These are phyloP conservation scores for Aspergillus diversus DNA, from an alignment of 495 filamentous ascomycete species.

Conservation along the genomic window DNA sequence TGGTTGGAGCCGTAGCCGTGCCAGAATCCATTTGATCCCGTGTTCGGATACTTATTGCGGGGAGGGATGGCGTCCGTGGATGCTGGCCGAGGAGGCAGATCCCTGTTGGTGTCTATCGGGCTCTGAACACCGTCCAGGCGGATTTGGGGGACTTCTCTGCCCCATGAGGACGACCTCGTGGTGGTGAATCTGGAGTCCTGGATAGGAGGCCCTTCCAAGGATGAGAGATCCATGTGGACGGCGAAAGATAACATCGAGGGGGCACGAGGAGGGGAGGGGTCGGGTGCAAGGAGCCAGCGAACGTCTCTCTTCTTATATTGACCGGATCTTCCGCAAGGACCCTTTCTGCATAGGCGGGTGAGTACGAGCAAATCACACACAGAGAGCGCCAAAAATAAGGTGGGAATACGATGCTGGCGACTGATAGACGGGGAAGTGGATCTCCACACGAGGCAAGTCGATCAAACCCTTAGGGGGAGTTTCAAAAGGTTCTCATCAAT, in stretches of 20 bases:
- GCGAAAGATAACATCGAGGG: not conserved
- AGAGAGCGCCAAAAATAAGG: constrained; percentile 23
- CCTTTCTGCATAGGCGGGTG: constrained; percentile 9
- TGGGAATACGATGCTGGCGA: constrained; percentile 28
- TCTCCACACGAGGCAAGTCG: constrained; percentile 13
- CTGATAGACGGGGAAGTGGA: constrained; percentile 17
- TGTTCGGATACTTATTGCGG: constrained; percentile 15
- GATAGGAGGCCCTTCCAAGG: constrained; percentile 43
- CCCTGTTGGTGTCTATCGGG: constrained; percentile 4
- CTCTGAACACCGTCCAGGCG: constrained; percentile 18
- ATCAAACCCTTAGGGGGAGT: not conserved
- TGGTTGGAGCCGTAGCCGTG: not conserved
- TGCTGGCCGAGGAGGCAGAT: constrained; percentile 24
- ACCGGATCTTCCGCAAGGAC: not conserved
- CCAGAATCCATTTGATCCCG: constrained; percentile 8
- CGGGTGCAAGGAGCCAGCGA: not conserved
- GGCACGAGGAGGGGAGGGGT: not conserved
- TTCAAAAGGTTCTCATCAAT: not conserved
- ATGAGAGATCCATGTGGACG: constrained; percentile 40
- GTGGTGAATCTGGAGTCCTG: constrained; percentile 23
- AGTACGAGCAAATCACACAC: constrained; percentile 15
- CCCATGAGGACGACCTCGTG: not conserved
- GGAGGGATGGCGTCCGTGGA: constrained; percentile 21
- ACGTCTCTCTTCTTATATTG: not conserved
- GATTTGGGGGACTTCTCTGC: constrained; percentile 14